A percentile compares a stretch with the other conserved stretches of the same genome.
These are phyloP conservation scores for Mrakiaceae sp. DNA, from an alignment of 1,284 basidiomycete genomes.

Conservation along the genomic window DNA sequence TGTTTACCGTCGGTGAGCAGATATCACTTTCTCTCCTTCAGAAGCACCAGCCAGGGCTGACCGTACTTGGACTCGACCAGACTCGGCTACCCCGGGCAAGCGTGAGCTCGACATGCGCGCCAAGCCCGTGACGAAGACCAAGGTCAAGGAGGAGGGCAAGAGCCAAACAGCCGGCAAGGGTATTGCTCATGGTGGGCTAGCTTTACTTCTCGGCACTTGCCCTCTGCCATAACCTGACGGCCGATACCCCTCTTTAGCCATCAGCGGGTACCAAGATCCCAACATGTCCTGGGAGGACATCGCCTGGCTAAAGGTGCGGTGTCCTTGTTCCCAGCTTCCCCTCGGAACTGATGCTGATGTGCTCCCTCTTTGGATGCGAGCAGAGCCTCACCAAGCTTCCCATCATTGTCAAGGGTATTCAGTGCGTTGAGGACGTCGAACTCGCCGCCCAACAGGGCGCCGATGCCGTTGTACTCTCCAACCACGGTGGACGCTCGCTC, in stretches of 20 bases:
- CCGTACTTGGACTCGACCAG: not conserved
- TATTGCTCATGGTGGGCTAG: not conserved
- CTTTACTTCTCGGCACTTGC: not conserved
- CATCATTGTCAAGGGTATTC: slow-evolving; percentile 42
- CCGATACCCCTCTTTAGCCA: slow-evolving; percentile 19
- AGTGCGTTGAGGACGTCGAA: slow-evolving; percentile 43
- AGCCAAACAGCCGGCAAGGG: not conserved
- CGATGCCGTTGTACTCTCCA: slow-evolving; percentile 37
- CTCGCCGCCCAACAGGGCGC: slow-evolving; percentile 41
- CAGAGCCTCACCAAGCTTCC: slow-evolving; percentile 33
- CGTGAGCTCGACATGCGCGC: slow-evolving; percentile 37
- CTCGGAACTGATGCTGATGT: not conserved
- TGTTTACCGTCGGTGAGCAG: slow-evolving; percentile 34
- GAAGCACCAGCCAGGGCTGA: not conserved
- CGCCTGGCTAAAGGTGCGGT: slow-evolving; percentile 22
- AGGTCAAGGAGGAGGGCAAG: no score
- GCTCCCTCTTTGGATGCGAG: not conserved
- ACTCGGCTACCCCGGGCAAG: slow-evolving; percentile 38
- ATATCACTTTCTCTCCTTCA: not conserved
- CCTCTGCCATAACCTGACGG: not conserved
- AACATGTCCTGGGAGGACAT: slow-evolving; percentile 24
- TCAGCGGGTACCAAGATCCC: slow-evolving; percentile 31
- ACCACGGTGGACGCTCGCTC: slow-evolving; percentile 39
- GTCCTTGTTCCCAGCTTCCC: no score
- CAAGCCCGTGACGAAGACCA: slow-evolving; percentile 1